Percentiles rank a stretch among this genome's conserved stretches.
Conservation (phyloP, 108 stramenopile genomes). For the Stephanodiscus triporus region DNA sequence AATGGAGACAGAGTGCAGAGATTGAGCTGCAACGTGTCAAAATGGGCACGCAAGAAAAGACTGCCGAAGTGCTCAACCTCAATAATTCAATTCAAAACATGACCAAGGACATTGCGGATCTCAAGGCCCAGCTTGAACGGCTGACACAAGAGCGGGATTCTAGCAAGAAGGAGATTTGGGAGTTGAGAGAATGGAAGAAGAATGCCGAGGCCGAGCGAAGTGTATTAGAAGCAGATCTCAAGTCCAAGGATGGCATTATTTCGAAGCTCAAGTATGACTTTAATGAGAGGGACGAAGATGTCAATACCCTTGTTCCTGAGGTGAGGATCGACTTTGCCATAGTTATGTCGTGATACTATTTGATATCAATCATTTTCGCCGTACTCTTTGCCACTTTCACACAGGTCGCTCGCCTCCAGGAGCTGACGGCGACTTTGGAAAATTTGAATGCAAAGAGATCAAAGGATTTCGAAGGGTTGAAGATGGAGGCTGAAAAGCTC, state of each 20-base stretch:
- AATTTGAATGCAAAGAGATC: slow-evolving; percentile 23
- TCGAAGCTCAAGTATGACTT: slow-evolving; percentile 25
- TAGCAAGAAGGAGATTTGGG: slow-evolving; percentile 26
- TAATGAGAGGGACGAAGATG: slow-evolving; percentile 34
- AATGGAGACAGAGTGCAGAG: slow-evolving; percentile 36
- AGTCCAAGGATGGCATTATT: slow-evolving; percentile 28
- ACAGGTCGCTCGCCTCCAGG: slow-evolving; percentile 42
- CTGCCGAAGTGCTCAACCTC: slow-evolving; percentile 27
- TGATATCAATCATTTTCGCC: not conserved
- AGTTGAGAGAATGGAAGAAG: slow-evolving; percentile 39
- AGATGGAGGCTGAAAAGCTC: slow-evolving; percentile 31
- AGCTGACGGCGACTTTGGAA: slow-evolving; percentile 32
- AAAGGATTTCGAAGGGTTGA: slow-evolving; percentile 27
- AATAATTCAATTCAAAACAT: slow-evolving; percentile 17
- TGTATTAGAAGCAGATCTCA: slow-evolving; percentile 20
- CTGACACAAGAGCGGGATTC: slow-evolving; percentile 23
- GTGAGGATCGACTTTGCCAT: not conserved
- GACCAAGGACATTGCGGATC: slow-evolving; percentile 22
- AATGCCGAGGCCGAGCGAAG: slow-evolving; percentile 29
- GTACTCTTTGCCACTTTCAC: not conserved
- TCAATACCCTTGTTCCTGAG: slow-evolving; percentile 42
- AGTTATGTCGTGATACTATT: not conserved
- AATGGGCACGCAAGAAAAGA: slow-evolving; percentile 20
- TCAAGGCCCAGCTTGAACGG: slow-evolving; percentile 28
- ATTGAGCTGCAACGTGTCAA: slow-evolving; percentile 13